A percentile compares a stretch with the other conserved stretches of the same genome.
phyloP scores from a whole-genome alignment of 2,329 filamentous ascomycete species.

The Sphaerulina musiva region DNA sequence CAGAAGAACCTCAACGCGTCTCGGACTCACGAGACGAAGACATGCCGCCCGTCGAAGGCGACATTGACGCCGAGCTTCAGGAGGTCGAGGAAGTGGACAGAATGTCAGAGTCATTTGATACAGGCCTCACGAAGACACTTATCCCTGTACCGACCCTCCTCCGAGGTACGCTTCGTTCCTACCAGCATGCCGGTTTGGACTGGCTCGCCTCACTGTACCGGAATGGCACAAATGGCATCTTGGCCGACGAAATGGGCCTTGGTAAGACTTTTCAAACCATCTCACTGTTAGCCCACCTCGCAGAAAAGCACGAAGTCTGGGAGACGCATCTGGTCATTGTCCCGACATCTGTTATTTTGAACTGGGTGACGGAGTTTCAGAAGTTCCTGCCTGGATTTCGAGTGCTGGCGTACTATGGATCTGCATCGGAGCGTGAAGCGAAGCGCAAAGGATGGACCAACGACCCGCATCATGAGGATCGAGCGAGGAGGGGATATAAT shows the following conservation, averaged over 20 bases:
- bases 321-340: constrained; percentile 94
- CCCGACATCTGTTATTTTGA: constrained; percentile 95
- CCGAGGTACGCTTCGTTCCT: constrained; percentile 83
- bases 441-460: constrained; percentile 93
- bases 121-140: constrained; percentile 17
- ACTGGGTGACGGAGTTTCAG: constrained; percentile 99
- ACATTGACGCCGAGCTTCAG: constrained; percentile 15
- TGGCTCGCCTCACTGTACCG: constrained; percentile 92
- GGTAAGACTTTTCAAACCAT: constrained; percentile 99
- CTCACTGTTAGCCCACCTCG: constrained; percentile 82
- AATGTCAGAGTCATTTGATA: constrained; percentile 27
- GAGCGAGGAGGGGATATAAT: constrained; percentile 97
- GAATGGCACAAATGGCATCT: constrained; percentile 88
- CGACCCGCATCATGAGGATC: constrained; percentile 54
- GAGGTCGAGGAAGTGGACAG: constrained; percentile 19
- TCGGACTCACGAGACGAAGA: not conserved
- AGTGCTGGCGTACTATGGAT: constrained; percentile 93
- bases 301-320: constrained; percentile 85
- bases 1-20: not conserved
- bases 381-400: constrained; percentile 99
- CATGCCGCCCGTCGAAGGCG: not conserved
- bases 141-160: constrained; percentile 61
- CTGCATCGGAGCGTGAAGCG: constrained; percentile 80
- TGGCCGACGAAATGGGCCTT: constrained; percentile 97
- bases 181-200: constrained; percentile 93